Conservation (phyloP, 2,329 filamentous ascomycete species). For the Curvularia spicifera region DNA sequence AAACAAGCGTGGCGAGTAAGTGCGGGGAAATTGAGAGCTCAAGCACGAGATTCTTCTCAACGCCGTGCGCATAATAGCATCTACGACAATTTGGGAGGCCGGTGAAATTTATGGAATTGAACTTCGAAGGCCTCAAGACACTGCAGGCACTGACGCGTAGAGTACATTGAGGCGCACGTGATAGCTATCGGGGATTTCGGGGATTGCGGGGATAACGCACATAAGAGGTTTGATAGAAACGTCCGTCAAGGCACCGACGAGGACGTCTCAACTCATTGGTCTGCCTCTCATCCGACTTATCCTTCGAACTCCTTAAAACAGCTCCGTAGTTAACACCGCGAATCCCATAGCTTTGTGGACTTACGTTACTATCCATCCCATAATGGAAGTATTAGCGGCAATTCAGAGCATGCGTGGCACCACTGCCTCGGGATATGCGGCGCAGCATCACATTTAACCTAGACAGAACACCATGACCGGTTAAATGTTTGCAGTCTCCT, state of each 20-base stretch:
- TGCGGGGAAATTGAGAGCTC: slow-evolving; percentile 18
- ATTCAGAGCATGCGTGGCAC: neutral
- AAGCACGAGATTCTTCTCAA: slow-evolving; percentile 24
- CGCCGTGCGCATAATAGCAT: slow-evolving; percentile 12
- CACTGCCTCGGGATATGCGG: slow-evolving; percentile 1
- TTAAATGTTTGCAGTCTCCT: slow-evolving; percentile 9
- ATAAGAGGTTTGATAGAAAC: too few species aligned
- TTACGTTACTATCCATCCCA: neutral
- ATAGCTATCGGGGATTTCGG: neutral
- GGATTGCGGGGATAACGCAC: slow-evolving; percentile 7
- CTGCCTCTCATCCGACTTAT: neutral
- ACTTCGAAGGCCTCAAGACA: neutral
- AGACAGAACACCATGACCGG: slow-evolving; percentile 2
- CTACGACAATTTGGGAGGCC: neutral
- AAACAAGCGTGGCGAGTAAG: slow-evolving; percentile 16
- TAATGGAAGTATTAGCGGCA: slow-evolving; percentile 14
- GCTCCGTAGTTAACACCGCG: neutral
- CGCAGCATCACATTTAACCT: slow-evolving; percentile 4
- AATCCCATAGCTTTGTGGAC: neutral
- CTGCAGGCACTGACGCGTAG: neutral
- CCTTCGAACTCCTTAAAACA: neutral
- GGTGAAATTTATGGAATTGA: neutral
- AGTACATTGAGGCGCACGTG: neutral
- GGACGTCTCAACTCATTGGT: too few species aligned
- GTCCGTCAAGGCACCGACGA: too few species aligned